A percentile compares a stretch with the other conserved stretches of the same genome.
Evolutionary conservation across 2,329 filamentous ascomycete species (phyloP).

Genomic region (Claviceps citrina): DNA sequence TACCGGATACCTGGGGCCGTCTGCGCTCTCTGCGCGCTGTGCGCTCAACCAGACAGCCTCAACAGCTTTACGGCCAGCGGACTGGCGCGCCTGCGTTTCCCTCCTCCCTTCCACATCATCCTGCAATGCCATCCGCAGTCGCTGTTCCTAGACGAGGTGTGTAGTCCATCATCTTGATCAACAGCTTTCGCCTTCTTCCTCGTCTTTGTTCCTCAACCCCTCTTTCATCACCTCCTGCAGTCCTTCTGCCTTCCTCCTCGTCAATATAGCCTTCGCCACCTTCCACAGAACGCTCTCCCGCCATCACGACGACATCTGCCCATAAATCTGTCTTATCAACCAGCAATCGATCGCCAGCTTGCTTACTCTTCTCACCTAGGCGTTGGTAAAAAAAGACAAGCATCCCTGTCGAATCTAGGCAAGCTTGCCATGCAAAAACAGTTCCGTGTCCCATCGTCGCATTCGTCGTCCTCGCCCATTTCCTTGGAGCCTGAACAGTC

Average conservation of each 20-base stretch:
- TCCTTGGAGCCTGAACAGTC: slow-evolving; percentile 18
- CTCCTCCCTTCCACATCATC: slow-evolving; percentile 3
- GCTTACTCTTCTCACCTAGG: slow-evolving; percentile 11
- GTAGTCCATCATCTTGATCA: slow-evolving; percentile 2
- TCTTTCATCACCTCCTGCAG: background rate
- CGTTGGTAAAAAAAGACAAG: slow-evolving; percentile 20
- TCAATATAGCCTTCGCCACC: background rate
- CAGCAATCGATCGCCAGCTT: slow-evolving; percentile 7
- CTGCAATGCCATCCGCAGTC: slow-evolving; percentile 12
- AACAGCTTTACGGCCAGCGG: background rate
- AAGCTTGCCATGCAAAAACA: slow-evolving; percentile 32
- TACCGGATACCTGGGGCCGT: background rate
- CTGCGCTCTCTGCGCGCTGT: background rate
- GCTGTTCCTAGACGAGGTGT: slow-evolving; percentile 11
- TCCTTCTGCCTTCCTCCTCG: background rate
- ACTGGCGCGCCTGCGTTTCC: background rate
- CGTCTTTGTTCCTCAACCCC: background rate
- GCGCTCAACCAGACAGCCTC: background rate
- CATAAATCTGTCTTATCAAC: slow-evolving; percentile 3
- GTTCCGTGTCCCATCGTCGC: slow-evolving; percentile 18
- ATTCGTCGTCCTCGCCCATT: slow-evolving; percentile 14
- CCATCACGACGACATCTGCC: slow-evolving; percentile 4
- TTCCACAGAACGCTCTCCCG: background rate
- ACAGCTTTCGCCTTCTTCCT: background rate
- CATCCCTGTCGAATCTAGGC: slow-evolving; percentile 26